Base-by-base conservation (phyloP, 805 yeast genomes). In the Saccharomycodes ludwigii region DNA sequence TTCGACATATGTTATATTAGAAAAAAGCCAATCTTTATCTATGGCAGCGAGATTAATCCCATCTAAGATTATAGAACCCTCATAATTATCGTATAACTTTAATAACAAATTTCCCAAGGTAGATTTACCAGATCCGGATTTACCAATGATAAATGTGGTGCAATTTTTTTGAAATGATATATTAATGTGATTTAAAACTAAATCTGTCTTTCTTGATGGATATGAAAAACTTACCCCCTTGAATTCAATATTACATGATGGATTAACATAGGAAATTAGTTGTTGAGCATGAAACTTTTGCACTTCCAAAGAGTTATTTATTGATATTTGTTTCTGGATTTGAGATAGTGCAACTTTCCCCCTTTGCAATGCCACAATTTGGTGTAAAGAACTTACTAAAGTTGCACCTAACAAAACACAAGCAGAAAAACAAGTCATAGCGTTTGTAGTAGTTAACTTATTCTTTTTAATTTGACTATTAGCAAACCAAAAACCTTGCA, bases 401-500 rank as follows among this genome's bases (percentile, higher is more conserved):
- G 73, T 61, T 6, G 73, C 65, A 1, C 91, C 78, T n/a, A 84
- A 58, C 48, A 73, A 63, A 9, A 88, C 51, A 43, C 95, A 83
- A 8, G 94, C 68, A 41, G 83, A 73, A 44, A 91, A 84, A 24
- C 94, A 79, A 0, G 95, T 77, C 31, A 91, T 58, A 0, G 88
- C 82, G 24, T 73, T 66, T 9, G 81, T 77, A 2, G 83, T 58
- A 1, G 59, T 43, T 10, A 75, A 48, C 6, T 66, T 61, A 0
- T 72, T 71, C 4, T 55, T 52, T 21, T 56, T 52, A 3, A 84
- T 76, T 61, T 81, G 66, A 27, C 63, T 63, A 18, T 77, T 68
- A 2, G 97, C 99, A 56, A 78, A 88, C 83, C 94, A 85, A 44
- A 91, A 81, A 0, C 88, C 93, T 53, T 83, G 95, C 3, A 86